These are phyloP conservation scores for Xylaria hypoxylon DNA, from an alignment of 2,329 filamentous ascomycete species.

Conservation along the genomic window DNA sequence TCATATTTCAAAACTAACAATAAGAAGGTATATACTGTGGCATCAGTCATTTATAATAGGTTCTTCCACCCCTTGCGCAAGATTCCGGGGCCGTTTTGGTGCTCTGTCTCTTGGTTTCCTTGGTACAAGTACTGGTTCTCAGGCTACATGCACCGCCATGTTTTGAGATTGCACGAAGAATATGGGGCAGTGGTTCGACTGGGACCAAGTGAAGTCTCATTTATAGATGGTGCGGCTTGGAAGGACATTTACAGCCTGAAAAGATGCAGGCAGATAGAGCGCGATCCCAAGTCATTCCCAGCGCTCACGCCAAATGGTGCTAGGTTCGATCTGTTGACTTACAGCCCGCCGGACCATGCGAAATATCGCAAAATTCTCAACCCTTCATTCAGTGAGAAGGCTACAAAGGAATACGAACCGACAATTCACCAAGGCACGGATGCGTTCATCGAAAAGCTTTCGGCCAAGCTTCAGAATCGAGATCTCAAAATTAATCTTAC, in stretches of 20 bases:
- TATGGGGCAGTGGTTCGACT: constrained; percentile 19
- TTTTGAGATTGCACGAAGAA: constrained; percentile 17
- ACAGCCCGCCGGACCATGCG: constrained; percentile 36
- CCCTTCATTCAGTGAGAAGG: constrained; percentile 40
- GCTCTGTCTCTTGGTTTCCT: constrained; percentile 20
- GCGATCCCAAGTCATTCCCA: constrained; percentile 23
- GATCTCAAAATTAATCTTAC: constrained; percentile 37
- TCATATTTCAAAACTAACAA: neutral
- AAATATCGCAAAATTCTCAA: constrained; percentile 40
- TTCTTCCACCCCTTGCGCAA: constrained; percentile 15
- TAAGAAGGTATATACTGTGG: constrained; percentile 4
- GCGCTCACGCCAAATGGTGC: constrained; percentile 26
- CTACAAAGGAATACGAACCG: constrained; percentile 43
- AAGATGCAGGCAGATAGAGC: constrained; percentile 28
- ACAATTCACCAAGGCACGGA: constrained; percentile 43
- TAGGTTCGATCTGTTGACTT: constrained; percentile 21
- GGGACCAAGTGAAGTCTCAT: constrained; percentile 18
- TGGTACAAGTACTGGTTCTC: constrained; percentile 31
- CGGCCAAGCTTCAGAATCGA: constrained; percentile 24
- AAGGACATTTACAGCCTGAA: constrained; percentile 26
- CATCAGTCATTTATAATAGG: constrained; percentile 16
- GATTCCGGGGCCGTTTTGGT: constrained; percentile 22
- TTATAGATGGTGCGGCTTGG: constrained; percentile 21
- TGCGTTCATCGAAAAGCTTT: constrained; percentile 39
- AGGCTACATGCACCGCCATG: constrained; percentile 21